phyloP scores from a whole-genome alignment of 139 green algal species.

The Trebouxia sp. region DNA sequence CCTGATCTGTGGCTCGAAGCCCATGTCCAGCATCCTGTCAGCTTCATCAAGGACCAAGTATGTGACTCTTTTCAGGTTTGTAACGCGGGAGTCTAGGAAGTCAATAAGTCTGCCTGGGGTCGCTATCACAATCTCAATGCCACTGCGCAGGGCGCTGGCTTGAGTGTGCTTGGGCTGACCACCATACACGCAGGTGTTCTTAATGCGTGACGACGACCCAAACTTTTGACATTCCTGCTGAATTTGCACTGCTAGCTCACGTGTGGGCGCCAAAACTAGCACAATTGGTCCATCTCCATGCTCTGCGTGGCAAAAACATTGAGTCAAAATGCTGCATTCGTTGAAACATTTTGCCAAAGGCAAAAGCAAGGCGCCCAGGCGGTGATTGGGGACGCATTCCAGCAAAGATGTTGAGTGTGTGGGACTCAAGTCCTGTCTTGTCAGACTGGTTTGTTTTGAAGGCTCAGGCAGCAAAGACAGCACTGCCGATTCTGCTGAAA shows the following conservation, averaged over 20 bases:
- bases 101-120: conserved; percentile 89
- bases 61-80: conserved; percentile 77
- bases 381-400: background rate
- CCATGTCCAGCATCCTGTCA: conserved; percentile 97
- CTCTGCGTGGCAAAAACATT: conserved; percentile 48
- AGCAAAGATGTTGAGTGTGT: background rate
- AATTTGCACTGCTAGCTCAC: conserved; percentile 94
- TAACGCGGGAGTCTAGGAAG: conserved; percentile 72
- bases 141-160: conserved; percentile 52
- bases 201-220: conserved; percentile 80
- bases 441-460: too few relatives aligned
- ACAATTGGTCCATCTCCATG: conserved; percentile 94
- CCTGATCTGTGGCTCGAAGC: conserved; percentile 77
- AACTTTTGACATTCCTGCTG: conserved; percentile 92
- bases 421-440: too few relatives aligned
- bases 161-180: conserved; percentile 82
- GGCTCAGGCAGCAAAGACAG: too few relatives aligned
- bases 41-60: conserved; percentile 96
- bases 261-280: conserved; percentile 87
- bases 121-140: conserved; percentile 91
- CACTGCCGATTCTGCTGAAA: background rate
- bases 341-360: too few relatives aligned
- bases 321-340: background rate
- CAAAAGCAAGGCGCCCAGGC: too few relatives aligned
- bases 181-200: conserved; percentile 89